Conservation (phyloP, 179 eudicot genomes). For the Gypsophila paniculata region DNA sequence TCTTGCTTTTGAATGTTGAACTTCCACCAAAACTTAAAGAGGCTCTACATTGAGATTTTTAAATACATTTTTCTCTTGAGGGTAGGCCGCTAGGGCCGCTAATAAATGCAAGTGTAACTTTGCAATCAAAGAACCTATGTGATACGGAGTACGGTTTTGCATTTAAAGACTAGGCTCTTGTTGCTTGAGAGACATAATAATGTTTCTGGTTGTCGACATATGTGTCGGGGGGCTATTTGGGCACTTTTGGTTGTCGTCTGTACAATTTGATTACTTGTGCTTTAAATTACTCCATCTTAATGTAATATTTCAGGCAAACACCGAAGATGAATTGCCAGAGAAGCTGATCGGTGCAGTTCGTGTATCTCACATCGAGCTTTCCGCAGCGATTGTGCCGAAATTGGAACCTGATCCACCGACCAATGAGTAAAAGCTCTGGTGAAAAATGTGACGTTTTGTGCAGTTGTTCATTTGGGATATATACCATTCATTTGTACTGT, state of each 20-base stretch:
- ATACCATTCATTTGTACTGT: slow-evolving; percentile 17
- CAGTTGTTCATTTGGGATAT: slow-evolving; percentile 20
- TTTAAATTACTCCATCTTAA: slow-evolving; percentile 9
- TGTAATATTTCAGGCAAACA: slow-evolving; percentile 55
- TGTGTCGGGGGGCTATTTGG: not conserved
- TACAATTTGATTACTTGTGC: slow-evolving; percentile 4
- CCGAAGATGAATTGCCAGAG: slow-evolving; percentile 86
- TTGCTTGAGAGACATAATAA: not conserved
- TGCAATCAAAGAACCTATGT: not conserved
- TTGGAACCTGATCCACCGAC: slow-evolving; percentile 38
- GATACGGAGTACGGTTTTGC: not conserved
- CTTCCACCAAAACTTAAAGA: not conserved
- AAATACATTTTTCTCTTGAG: too few species aligned
- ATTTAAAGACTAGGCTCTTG: not conserved
- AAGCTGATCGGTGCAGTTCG: slow-evolving; percentile 89
- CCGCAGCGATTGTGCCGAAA: slow-evolving; percentile 76
- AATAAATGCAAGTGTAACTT: too few species aligned
- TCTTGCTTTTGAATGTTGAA: not conserved
- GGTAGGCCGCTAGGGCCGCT: too few species aligned
- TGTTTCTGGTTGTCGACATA: not conserved
- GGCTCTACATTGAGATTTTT: too few species aligned
- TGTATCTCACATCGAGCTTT: slow-evolving; percentile 79
- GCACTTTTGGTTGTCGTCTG: not conserved
- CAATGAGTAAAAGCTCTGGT: slow-evolving; percentile 23
- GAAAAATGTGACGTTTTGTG: slow-evolving; percentile 6